These are phyloP conservation scores for Umbelopsis sp. DNA, from an alignment of 192 early-diverging fungal species.

Conservation along the genomic window DNA sequence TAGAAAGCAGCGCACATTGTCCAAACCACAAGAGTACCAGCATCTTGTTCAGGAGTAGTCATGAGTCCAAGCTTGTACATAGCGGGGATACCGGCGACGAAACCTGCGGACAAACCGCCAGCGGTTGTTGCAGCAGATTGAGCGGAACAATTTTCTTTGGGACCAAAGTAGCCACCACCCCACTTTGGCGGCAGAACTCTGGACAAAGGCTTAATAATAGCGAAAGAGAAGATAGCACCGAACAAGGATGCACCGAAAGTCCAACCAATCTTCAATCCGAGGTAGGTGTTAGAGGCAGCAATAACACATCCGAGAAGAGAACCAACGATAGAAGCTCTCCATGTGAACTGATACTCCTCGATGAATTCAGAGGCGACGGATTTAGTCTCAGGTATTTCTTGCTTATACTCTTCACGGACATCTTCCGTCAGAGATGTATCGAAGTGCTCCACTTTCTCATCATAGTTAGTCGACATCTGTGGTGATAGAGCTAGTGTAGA, in stretches of 20 bases:
- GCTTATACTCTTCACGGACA: background rate
- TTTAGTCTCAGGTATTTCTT: background rate
- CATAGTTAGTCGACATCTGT: slow-evolving; percentile 1
- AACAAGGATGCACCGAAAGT: slow-evolving; percentile 57
- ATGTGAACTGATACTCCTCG: slow-evolving; percentile 38
- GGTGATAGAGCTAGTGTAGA: background rate
- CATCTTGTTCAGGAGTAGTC: slow-evolving; percentile 48
- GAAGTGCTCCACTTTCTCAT: slow-evolving; percentile 6
- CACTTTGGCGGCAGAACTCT: slow-evolving; percentile 26
- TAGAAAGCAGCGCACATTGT: slow-evolving; percentile 63
- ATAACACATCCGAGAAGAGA: slow-evolving; percentile 63
- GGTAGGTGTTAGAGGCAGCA: slow-evolving; percentile 70
- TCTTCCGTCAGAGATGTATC: background rate
- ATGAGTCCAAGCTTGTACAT: slow-evolving; percentile 68
- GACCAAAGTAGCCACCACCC: slow-evolving; percentile 63
- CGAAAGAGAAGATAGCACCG: slow-evolving; percentile 60
- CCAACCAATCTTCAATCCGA: slow-evolving; percentile 68
- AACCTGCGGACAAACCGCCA: slow-evolving; percentile 62
- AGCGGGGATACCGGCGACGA: slow-evolving; percentile 69
- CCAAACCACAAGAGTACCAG: slow-evolving; percentile 53
- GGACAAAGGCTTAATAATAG: slow-evolving; percentile 60
- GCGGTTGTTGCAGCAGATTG: slow-evolving; percentile 72
- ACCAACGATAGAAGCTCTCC: slow-evolving; percentile 64
- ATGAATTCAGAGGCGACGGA: background rate
- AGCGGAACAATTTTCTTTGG: slow-evolving; percentile 68